Evolutionary conservation across 345 rosid genomes (phyloP), one percentile per base, ranked within the genome.

Genomic region (Anacardium occidentale): DNA sequence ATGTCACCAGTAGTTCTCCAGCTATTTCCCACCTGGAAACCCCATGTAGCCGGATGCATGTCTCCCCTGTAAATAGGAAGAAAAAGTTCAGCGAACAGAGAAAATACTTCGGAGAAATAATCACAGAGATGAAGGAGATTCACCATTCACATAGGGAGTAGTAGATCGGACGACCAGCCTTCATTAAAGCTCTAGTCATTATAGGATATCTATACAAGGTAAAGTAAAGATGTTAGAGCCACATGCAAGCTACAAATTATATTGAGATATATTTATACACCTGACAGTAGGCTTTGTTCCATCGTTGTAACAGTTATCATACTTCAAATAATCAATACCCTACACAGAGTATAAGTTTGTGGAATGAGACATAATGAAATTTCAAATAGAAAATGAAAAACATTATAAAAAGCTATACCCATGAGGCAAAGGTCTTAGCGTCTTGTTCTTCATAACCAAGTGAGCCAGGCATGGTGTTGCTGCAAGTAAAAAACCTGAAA

Each of bases 1-100:
- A 94, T 94, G 77, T 90, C 93, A 56, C 81, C 81, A 32, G 98
- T 90, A 32, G 97, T 94, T 82, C 97, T 87, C 96, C 98, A 94
- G 78, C 96, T 91, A 77, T 94, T 94, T 70, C 97, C 98, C 13
- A 91, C 76, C 17, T 29, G 72, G 50, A 78, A 67, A 13, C 94
- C 98, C 98, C 97, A 91, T 2, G 79, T 81, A 78, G 97, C 94
- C 0, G 97, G 97, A 73, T 94, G 93, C 89, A 89, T 66, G 70
- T 89, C 87, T 64, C 98, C 98, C 92, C 92, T 90, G 55, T n/a
- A 50, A 34, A 71, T 52, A 5, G 53, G 32, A 58, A 48, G 15
- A 26, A 57, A 45, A 37, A 7, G 44, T 24, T 1, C 1, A 37
- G 62, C 18, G n/a, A 32, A 37, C 7, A 37, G 42, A 61, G 51